Evolutionary conservation across 1,284 basidiomycete genomes (phyloP).

Genomic region (Uromyces viciae-fabae): DNA sequence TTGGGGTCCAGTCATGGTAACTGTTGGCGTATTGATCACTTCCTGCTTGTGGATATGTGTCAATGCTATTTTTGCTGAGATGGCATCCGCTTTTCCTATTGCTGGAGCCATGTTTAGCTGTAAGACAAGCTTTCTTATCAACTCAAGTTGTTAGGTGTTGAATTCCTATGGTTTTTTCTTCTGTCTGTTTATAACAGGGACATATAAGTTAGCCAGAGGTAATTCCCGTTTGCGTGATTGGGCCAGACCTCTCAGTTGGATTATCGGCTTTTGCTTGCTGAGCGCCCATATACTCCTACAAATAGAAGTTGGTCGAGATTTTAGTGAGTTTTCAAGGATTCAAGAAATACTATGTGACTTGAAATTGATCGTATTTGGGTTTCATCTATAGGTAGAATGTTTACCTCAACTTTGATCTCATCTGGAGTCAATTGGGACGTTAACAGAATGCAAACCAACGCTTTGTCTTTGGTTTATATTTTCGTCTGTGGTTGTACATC

Average conservation of each 20-base stretch:
- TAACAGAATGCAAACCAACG: not conserved
- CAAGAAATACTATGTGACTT: too few relatives aligned
- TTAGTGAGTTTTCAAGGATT: conserved; percentile 1
- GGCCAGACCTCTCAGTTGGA: conserved; percentile 35
- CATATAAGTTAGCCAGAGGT: conserved; percentile 31
- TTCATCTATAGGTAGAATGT: not conserved
- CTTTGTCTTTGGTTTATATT: not conserved
- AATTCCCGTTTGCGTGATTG: conserved; percentile 25
- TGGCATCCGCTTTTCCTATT: conserved; percentile 40
- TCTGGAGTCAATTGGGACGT: conserved; percentile 17
- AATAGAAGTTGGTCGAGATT: conserved; percentile 5
- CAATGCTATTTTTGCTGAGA: conserved; percentile 14
- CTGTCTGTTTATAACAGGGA: conserved; percentile 1
- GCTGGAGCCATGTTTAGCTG: conserved; percentile 43
- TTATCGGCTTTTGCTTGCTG: conserved; percentile 5
- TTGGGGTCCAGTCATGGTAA: conserved; percentile 5
- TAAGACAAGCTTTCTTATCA: conserved; percentile 7
- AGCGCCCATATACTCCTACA: conserved; percentile 13
- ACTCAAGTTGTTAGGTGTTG: not conserved
- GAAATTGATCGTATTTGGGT: not conserved
- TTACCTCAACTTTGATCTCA: conserved; percentile 8
- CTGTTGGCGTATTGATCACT: conserved; percentile 11
- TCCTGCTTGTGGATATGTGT: not conserved
- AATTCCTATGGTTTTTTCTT: not conserved
- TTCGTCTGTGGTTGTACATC: not conserved